These are phyloP conservation scores for Yarrowia yakushimensis DNA, from an alignment of 805 yeast species.

Conservation along the genomic window DNA sequence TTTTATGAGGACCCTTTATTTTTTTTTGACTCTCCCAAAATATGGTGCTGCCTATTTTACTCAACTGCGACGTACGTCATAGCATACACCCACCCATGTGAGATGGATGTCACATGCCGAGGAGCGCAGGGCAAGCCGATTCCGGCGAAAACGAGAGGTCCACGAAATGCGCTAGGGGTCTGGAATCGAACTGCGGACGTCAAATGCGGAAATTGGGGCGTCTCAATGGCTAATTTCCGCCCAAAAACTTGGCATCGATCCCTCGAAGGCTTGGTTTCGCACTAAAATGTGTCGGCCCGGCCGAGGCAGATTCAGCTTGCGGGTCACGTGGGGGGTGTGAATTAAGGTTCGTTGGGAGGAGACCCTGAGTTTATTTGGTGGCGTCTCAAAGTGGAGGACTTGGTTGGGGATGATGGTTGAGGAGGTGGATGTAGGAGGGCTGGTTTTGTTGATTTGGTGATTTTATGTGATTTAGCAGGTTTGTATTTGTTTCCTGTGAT, in stretches of 20 bases:
- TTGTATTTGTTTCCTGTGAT: no score
- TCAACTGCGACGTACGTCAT: constrained; percentile 19
- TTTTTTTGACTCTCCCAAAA: neutral
- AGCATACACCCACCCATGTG: neutral
- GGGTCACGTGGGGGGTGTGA: neutral
- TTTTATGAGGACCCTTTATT: neutral
- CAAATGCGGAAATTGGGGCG: no score
- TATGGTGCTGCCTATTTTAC: neutral
- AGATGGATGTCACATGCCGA: constrained; percentile 21
- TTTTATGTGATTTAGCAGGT: no score
- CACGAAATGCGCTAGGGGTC: neutral
- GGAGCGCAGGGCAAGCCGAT: constrained; percentile 14
- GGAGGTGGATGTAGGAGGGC: no score
- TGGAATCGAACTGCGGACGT: neutral
- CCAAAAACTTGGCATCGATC: neutral
- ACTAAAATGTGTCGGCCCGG: neutral
- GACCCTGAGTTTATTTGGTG: neutral
- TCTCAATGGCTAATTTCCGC: neutral
- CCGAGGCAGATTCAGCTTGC: neutral
- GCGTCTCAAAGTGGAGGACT: neutral
- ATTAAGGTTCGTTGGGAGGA: constrained; percentile 15
- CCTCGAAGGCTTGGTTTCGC: neutral
- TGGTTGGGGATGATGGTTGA: no score
- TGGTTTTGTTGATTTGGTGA: no score
- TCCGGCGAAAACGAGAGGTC: neutral